Evolutionary conservation across 2,329 filamentous ascomycete species (phyloP), one percentile per base, ranked within the genome.

Genomic region (Chaetomium strumarium): DNA sequence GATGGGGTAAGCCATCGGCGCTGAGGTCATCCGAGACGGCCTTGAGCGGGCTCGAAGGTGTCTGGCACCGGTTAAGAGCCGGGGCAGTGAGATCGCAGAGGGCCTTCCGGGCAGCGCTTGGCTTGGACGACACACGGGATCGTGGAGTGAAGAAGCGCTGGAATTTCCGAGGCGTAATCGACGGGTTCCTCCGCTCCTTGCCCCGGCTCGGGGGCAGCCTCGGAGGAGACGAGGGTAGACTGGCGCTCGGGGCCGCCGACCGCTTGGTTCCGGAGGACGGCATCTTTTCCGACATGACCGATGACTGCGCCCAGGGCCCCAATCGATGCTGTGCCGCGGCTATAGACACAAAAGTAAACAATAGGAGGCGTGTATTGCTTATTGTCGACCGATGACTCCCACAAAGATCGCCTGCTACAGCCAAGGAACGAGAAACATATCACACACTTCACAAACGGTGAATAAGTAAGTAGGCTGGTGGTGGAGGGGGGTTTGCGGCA

Each of bases 81-180:
- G 70, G 64, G 11, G 67, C 67, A 12, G 70, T 70, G 34, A 76
- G 67, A 48, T 74, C 71, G 31, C 65, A 64, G 19, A 75, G 67
- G 5, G 70, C 72, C 49, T 63, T 66, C 36, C 72, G 66, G 44
- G 68, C 70, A 5, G 69, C 66, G 50, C 68, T 73, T 16, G 66
- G 66, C 33, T 68, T 61, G 12, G 67, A 63, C 2, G 70, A 67
- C 29, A 71, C 68, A 47, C 70, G 66, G 13, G 70, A 69, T 19
- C 75, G 70, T 16, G 76, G 77, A 10, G 76, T 76, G 57, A 80
- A 80, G 69, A 80, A 80, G 24, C 70, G 69, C 33, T 62, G 69
- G 56, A 80, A 80, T 61, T 77, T 79, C 58, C 76, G 68, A 51
- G 77, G 77, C 3, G 77, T 80, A 48, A 80, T 73, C 34, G 76